phyloP scores from a whole-genome alignment of 352 stramenopile genomes.

The Pythium sukuiense region DNA sequence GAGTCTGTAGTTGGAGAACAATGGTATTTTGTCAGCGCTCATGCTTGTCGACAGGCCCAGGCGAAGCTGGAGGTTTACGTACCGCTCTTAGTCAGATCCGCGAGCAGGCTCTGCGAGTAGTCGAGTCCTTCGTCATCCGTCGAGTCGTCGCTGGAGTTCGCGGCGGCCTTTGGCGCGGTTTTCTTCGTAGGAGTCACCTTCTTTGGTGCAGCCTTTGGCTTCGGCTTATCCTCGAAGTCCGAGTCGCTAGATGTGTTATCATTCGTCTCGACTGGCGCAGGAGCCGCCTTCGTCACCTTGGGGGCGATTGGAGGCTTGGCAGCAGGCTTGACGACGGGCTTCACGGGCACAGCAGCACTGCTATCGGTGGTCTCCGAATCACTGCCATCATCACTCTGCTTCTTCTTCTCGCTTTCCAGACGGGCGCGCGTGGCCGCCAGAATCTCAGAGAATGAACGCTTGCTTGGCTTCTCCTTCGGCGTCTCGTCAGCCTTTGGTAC shows the following conservation, averaged over 20 bases:
- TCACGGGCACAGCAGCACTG: slow-evolving; percentile 4
- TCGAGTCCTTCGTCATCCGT: slow-evolving; percentile 68
- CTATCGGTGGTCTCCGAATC: slow-evolving; percentile 18
- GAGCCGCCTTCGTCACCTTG: slow-evolving; percentile 7
- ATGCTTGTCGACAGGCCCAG: neutral
- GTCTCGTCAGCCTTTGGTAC: slow-evolving; percentile 11
- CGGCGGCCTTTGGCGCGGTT: neutral
- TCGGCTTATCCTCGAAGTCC: slow-evolving; percentile 35
- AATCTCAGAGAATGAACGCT: slow-evolving; percentile 46
- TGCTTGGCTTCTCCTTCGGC: slow-evolving; percentile 12
- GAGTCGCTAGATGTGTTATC: slow-evolving; percentile 39
- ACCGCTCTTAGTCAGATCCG: slow-evolving; percentile 69
- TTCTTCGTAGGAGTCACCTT: slow-evolving; percentile 1
- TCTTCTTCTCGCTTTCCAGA: slow-evolving; percentile 37
- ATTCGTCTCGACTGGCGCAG: slow-evolving; percentile 16
- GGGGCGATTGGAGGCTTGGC: neutral
- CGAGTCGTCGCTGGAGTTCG: slow-evolving; percentile 32
- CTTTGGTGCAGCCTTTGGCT: slow-evolving; percentile 13
- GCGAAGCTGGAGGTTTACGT: slow-evolving; percentile 17
- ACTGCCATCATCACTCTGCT: slow-evolving; percentile 19
- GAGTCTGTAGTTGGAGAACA: slow-evolving; percentile 1
- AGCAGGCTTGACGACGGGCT: slow-evolving; percentile 2
- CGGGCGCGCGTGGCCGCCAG: slow-evolving; percentile 36
- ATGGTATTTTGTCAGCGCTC: neutral
- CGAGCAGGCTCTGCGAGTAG: slow-evolving; percentile 77